Evolutionary conservation across 352 stramenopile species (phyloP).

Genomic region (Phytopythium aichiense): DNA sequence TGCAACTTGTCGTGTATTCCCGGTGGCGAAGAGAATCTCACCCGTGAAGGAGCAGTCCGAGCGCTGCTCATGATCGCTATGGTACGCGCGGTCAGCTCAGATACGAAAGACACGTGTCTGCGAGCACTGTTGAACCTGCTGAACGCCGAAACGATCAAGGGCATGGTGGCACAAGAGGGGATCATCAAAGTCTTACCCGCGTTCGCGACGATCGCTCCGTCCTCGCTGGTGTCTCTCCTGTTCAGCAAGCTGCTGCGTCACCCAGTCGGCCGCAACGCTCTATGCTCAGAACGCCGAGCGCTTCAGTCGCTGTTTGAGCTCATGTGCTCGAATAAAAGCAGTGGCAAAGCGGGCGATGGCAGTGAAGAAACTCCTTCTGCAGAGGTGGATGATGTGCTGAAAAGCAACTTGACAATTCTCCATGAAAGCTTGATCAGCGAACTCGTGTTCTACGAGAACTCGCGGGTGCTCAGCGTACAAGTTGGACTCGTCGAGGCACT

Average conservation of each 20-base stretch:
- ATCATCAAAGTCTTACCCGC: constrained; percentile 60
- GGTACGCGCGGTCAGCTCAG: constrained; percentile 52
- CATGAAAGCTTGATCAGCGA: constrained; percentile 47
- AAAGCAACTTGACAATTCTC: constrained; percentile 12
- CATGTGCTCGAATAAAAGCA: constrained; percentile 20
- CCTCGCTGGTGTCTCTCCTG: constrained; percentile 42
- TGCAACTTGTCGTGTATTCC: constrained; percentile 66
- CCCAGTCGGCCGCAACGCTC: constrained; percentile 30
- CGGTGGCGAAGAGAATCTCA: constrained; percentile 42
- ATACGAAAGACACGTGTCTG: constrained; percentile 70
- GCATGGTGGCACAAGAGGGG: constrained; percentile 54
- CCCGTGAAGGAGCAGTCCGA: constrained; percentile 49
- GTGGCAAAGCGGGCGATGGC: neutral
- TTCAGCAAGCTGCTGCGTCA: constrained; percentile 58
- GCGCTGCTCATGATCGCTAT: constrained; percentile 83
- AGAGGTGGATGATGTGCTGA: neutral
- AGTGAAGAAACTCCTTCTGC: neutral
- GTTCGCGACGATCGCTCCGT: constrained; percentile 30
- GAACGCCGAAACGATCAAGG: constrained; percentile 50
- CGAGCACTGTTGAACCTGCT: constrained; percentile 65
- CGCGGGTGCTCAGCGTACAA: constrained; percentile 40
- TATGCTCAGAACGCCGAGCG: constrained; percentile 39
- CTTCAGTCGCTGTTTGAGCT: constrained; percentile 50
- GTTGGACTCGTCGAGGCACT: constrained; percentile 55
- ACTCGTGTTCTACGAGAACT: constrained; percentile 52